phyloP scores from a whole-genome alignment of 2,329 filamentous ascomycete species.

The Colletotrichum liaoningense region DNA sequence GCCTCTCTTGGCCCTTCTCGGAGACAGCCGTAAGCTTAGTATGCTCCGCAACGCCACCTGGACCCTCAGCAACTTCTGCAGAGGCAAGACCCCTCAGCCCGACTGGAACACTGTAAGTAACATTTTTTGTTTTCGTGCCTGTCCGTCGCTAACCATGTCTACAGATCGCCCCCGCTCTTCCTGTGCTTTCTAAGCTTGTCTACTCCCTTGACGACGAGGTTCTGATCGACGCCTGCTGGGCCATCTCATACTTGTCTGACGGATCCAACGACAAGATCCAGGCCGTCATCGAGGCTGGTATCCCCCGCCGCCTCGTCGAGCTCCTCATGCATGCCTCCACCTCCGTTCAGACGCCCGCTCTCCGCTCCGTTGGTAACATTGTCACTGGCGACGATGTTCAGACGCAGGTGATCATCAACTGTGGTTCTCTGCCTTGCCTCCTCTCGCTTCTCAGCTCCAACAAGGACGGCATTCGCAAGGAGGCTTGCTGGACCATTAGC shows the following conservation, averaged over 20 bases:
- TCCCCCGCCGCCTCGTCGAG: conserved; percentile 95
- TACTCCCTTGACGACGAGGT: conserved; percentile 99
- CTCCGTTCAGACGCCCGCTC: conserved; percentile 96
- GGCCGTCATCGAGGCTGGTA: conserved; percentile 97
- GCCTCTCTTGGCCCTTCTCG: conserved; percentile 88
- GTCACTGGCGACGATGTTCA: conserved; percentile 98
- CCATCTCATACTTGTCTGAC: conserved; percentile 97
- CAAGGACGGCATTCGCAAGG: conserved; percentile 99
- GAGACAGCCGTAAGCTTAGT: conserved; percentile 98
- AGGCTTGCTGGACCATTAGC: conserved; percentile 99
- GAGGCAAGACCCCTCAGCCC: conserved; percentile 98
- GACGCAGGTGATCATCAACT: conserved; percentile 99
- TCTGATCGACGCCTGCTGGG: conserved; percentile 99
- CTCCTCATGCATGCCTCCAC: conserved; percentile 98
- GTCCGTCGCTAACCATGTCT: not conserved
- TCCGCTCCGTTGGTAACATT: conserved; percentile 98
- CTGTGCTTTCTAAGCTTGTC: conserved; percentile 95
- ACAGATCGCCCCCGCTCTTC: conserved; percentile 93
- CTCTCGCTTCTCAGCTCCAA: conserved; percentile 93
- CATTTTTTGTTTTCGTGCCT: not conserved
- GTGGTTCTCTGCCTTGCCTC: conserved; percentile 91
- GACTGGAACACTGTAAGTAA: conserved; percentile 92
- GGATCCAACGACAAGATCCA: conserved; percentile 99
- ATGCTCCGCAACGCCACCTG: conserved; percentile 99
- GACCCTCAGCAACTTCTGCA: conserved; percentile 99